Evolutionary conservation across 2,329 filamentous ascomycete genomes (phyloP), one percentile per base, ranked within the genome.

Genomic region (Basipetospora chlamydospora): DNA sequence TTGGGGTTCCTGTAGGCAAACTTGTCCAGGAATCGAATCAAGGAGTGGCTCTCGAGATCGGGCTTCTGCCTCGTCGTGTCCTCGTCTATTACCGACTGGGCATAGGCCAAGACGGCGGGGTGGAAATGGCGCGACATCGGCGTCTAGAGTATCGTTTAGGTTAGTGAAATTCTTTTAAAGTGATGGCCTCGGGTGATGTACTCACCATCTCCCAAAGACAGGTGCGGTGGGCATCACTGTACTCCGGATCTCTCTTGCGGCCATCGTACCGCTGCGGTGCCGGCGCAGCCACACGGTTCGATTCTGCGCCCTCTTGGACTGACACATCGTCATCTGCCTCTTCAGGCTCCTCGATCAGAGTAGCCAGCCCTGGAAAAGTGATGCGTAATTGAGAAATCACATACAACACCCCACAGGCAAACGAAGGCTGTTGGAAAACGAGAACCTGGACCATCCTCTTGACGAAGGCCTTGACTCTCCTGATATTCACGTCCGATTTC

Each of bases 1-100:
- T 94, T 94, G 42, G 88, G 77, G 48, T 90, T 94, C 46, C 84
- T 80, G 67, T 96, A 98, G n/a, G 94, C 85, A 56, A 98, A 98
- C 47, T 92, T 87, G 59, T 98, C 90, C 40, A 98, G 67, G 67
- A 98, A 98, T 55, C 92, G 81, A 50, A 90, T 90, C 33, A 98
- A 70, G 2, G 84, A 90, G 55, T 96, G 88, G 40, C 85, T 78
- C 12, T 82, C 79, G 35, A 95, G 67, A 48, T 98, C 90, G 0
- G 90, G 87, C 57, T 96, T 96, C 43, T 82, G 75, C 41, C 83
- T 78, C 55, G 84, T 77, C 35, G 75, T 69, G 44, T 78, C 70
- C 41, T 76, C 72, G 34, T 70, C 64, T 7, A 93, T 58, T 26
- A 96, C 61, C 39, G 77, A 75, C 12, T 69, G 64, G 1, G 88